Evolutionary conservation across 1,284 basidiomycete genomes (phyloP).

Genomic region (Puccinia triticina): DNA sequence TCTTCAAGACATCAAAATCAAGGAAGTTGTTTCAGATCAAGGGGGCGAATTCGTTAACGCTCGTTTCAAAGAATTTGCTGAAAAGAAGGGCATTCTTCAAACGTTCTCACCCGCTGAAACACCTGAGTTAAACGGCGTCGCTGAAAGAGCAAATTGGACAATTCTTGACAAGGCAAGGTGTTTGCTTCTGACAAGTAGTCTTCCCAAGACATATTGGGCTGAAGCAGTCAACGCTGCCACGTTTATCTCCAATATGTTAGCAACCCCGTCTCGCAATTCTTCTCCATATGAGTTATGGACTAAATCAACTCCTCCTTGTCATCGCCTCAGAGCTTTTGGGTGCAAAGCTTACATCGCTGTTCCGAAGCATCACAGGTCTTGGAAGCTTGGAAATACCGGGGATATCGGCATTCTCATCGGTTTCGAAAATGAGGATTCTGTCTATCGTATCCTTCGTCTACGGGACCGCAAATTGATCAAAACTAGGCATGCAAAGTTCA

Average conservation of each 20-base stretch:
- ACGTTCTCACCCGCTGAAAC: too few relatives aligned
- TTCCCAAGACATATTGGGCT: neutral
- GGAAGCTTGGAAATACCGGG: neutral
- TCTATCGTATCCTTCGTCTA: neutral
- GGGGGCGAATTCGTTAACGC: neutral
- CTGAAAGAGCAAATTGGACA: too few relatives aligned
- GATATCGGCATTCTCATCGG: neutral
- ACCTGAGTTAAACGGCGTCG: too few relatives aligned
- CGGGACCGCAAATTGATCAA: neutral
- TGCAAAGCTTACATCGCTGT: neutral
- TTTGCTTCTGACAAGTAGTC: neutral
- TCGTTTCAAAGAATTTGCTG: neutral
- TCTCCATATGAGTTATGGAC: slow-evolving; percentile 5
- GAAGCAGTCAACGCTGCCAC: neutral
- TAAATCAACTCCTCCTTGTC: neutral
- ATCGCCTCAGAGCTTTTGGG: neutral
- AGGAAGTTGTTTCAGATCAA: neutral
- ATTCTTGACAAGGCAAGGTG: neutral
- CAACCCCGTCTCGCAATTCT: neutral
- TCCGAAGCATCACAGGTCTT: neutral
- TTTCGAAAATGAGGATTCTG: neutral
- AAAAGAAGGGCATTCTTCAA: neutral
- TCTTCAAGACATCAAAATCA: neutral
- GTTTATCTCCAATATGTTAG: neutral
- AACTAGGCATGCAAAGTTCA: neutral